Base-by-base conservation (phyloP, 2,329 filamentous ascomycete genomes). In the Xenosphaeropsis pyriputrescens region DNA sequence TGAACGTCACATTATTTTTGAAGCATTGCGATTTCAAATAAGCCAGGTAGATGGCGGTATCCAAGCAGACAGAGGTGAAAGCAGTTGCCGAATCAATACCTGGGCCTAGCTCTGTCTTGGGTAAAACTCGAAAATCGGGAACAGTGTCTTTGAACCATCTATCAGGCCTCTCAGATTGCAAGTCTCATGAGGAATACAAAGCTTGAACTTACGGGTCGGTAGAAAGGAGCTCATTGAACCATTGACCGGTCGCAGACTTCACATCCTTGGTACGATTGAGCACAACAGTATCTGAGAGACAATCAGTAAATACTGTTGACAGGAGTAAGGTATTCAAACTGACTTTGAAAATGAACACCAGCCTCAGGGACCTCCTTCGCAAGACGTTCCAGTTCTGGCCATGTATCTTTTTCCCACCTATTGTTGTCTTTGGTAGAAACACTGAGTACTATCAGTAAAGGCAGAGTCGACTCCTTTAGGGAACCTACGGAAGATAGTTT, bases 61-160 rank as follows among this genome's bases (percentile, higher is more conserved):
- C 95, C 56, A 95, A 89, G 60, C 88, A 95, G 31, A 94, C 78
- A 1, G 83, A 89, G 6, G 74, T 85, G 57, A 91, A 94, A 39
- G 70, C 65, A 36, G 74, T 82, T 17, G 76, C 86, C 9, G 79
- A 80, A 42, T 85, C 78, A 38, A 79, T 71, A 14, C 72, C 82
- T 0, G 62, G 49, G 0, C 74, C 71, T 1, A 93, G 61, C 47
- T 80, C 67, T 8, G 62, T 57, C 26, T 67, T 56, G 4, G 67
- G 53, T 3, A 89, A 57, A 40, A 75, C 61, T 43, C 72, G 70
- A 57, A 77, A 89, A 59, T 89, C 75, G 11, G 79, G 76, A 34
- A 88, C 72, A 2, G 85, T 58, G 36, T 75, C 63, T 51, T 70
- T 72, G 58, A 76, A 89, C 84, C 84, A 89, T 26, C 22, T 26